Percentiles rank a stretch among this genome's conserved stretches.
These are phyloP conservation scores for Ogataea henricii DNA, from an alignment of 805 yeast genomes.

Conservation along the genomic window DNA sequence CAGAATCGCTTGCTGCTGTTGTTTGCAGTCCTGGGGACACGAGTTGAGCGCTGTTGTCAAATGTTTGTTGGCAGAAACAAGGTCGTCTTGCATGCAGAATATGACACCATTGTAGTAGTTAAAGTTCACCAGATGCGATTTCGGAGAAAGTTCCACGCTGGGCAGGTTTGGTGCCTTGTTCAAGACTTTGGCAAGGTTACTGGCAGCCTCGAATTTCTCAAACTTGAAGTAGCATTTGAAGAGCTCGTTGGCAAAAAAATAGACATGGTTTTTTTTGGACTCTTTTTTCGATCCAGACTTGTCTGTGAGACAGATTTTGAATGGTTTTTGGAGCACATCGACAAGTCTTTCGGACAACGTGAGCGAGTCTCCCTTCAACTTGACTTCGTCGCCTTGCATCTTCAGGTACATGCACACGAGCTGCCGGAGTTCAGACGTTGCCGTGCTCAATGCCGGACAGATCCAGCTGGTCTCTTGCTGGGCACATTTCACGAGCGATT, in stretches of 20 bases:
- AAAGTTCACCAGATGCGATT: conserved; percentile 58
- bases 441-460: conserved; percentile 21
- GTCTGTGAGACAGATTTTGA: conserved; percentile 78
- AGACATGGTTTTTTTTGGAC: conserved; percentile 65
- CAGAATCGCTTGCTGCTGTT: conserved; percentile 50
- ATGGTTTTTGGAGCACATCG: conserved; percentile 60
- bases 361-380: conserved; percentile 13
- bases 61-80: conserved; percentile 49
- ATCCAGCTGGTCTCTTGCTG: conserved; percentile 24
- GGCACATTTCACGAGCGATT: conserved; percentile 17
- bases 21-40: conserved; percentile 31
- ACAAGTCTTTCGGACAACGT: conserved; percentile 31
- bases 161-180: conserved; percentile 60
- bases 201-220: conserved; percentile 69
- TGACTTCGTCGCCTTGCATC: conserved; percentile 9
- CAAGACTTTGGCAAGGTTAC: conserved; percentile 70
- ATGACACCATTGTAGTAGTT: conserved; percentile 70
- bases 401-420: conserved; percentile 20
- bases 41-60: conserved; percentile 50
- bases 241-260: conserved; percentile 68
- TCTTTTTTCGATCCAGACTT: conserved; percentile 51
- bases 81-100: conserved; percentile 65
- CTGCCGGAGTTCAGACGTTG: conserved; percentile 22
- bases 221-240: conserved; percentile 69
- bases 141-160: conserved; percentile 42